Base-by-base conservation (phyloP, 164 flowering plant genomes). In the Saururus chinensis region DNA sequence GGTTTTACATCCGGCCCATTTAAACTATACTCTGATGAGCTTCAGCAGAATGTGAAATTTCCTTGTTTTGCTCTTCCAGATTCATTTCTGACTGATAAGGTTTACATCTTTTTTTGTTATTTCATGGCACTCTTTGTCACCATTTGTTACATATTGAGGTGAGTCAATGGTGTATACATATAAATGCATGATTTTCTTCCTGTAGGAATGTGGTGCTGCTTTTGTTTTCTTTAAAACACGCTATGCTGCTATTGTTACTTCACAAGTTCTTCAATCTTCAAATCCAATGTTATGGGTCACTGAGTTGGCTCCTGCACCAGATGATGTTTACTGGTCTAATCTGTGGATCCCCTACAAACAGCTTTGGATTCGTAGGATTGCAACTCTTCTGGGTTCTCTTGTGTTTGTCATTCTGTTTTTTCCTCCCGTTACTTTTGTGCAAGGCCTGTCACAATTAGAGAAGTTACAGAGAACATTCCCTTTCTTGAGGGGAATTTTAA, bases 251-350 rank as follows among this genome's bases (percentile, higher is more conserved):
- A 60, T 77, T 69, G 77, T 84, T 69, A 88, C 81, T 64, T 69
- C 97, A 19, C 78, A 81, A 60, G 74, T 77, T 73, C 89, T 80
- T 62, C 99, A 90, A 60, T 77, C 92, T 65, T 61, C 88, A 64
- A 83, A 90, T 76, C 96, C 99, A 1, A 93, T 88, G 97, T 63
- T 72, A 64, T 93, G 99, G 99, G 96, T 88, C 62, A 85, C 93
- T 30, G 83, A 88, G 56, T 63, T 79, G 72, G 97, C 99, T 65
- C 97, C 99, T 57, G 95, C 81, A 66, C 99, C 99, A 60, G 73
- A 67, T 57, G 97, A 93, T 80, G 82, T 93, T 51, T 82, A 82
- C 60, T 93, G 99, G 99, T 74, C 88, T 59, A 88, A 84, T 69
- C 85, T 93, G 41, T 78, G 80, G 57, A 80, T 87, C 66, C 95